These are phyloP conservation scores for Rhododendron henanense DNA, from an alignment of 148 eudicot genomes.

Conservation along the genomic window DNA sequence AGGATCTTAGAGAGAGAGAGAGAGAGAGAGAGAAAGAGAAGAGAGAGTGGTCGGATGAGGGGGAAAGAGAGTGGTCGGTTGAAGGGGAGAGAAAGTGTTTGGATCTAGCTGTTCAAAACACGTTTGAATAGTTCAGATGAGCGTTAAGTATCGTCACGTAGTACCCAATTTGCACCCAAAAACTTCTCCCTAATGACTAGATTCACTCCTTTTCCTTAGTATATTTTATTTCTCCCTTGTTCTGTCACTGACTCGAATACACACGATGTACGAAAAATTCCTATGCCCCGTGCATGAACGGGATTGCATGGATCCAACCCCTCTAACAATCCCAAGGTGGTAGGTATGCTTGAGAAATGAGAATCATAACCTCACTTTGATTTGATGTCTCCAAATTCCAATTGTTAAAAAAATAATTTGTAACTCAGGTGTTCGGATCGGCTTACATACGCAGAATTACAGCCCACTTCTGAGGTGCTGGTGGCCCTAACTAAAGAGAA, in stretches of 20 bases:
- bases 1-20: too few relatives aligned
- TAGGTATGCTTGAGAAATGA: background rate
- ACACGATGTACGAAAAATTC: background rate
- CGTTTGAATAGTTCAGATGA: too few relatives aligned
- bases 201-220: background rate
- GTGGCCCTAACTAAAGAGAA: too few relatives aligned
- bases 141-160: too few relatives aligned
- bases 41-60: too few relatives aligned
- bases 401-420: background rate
- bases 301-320: background rate
- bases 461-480: too few relatives aligned
- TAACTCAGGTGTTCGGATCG: fast-evolving
- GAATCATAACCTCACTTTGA: background rate
- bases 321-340: background rate
- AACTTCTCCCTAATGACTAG: background rate
- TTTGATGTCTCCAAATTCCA: background rate
- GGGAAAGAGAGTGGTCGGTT: too few relatives aligned
- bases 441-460: too few relatives aligned
- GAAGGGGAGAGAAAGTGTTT: too few relatives aligned
- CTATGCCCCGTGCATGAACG: background rate
- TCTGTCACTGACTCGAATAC: background rate
- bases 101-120: too few relatives aligned
- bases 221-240: background rate
- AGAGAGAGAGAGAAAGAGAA: too few relatives aligned
- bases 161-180: too few relatives aligned